Conservation (phyloP, 495 filamentous ascomycete species). For the Cercophora sp. region DNA sequence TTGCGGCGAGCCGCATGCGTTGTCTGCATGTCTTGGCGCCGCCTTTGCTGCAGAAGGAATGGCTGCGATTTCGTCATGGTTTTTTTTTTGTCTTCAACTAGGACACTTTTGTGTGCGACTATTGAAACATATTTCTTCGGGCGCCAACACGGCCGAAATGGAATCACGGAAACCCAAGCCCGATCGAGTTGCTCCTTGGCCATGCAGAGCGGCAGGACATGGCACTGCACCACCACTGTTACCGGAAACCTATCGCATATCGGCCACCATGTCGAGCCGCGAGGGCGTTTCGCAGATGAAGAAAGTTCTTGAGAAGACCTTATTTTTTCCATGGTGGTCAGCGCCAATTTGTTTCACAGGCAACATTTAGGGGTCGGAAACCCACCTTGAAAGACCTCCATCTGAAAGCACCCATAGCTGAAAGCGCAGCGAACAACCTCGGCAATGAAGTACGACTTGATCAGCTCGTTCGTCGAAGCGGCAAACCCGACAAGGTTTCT, state of each 20-base stretch:
- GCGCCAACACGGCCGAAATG: too few relatives aligned
- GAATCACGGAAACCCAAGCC: too few relatives aligned
- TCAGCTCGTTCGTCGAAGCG: not conserved
- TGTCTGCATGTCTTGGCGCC: not conserved
- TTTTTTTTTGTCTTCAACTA: too few relatives aligned
- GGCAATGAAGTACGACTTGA: slow-evolving; percentile 12
- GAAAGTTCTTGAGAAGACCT: not conserved
- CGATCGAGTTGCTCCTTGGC: too few relatives aligned
- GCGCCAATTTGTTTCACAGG: not conserved
- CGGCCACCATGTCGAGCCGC: too few relatives aligned
- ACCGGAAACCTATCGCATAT: too few relatives aligned
- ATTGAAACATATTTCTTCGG: too few relatives aligned
- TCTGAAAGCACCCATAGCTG: slow-evolving; percentile 15
- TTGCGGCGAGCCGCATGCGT: slow-evolving; percentile 2
- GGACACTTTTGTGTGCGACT: too few relatives aligned
- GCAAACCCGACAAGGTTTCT: slow-evolving; percentile 13
- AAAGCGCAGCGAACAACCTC: slow-evolving; percentile 10
- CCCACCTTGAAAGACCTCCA: slow-evolving; percentile 3
- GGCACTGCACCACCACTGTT: too few relatives aligned
- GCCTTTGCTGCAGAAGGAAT: too few relatives aligned
- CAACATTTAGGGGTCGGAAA: not conserved
- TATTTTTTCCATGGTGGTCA: not conserved
- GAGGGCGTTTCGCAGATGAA: not conserved
- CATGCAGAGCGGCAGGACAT: too few relatives aligned
- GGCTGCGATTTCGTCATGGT: too few relatives aligned